A percentile compares a stretch with the other conserved stretches of the same genome.
Evolutionary conservation across 2,329 filamentous ascomycete genomes (phyloP).

Genomic region (Dothistroma pini): DNA sequence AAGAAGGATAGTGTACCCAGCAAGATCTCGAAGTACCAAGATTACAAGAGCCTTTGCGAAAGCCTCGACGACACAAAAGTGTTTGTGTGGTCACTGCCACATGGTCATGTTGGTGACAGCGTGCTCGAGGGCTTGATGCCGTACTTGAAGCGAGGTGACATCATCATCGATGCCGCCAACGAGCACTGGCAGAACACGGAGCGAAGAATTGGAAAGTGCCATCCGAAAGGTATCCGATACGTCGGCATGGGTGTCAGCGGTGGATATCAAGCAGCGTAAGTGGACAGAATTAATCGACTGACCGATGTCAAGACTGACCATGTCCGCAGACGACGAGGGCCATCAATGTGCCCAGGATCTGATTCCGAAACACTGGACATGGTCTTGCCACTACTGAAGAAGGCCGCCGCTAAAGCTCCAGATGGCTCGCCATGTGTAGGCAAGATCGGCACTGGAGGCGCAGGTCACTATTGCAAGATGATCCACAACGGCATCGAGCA

Average conservation of each 20-base stretch:
- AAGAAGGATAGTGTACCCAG: conserved; percentile 39
- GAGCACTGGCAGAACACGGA: conserved; percentile 65
- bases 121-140: conserved; percentile 48
- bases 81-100: conserved; percentile 35
- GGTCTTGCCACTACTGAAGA: conserved; percentile 59
- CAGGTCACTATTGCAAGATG: conserved; percentile 73
- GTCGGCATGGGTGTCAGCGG: conserved; percentile 66
- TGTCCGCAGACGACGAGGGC: conserved; percentile 49
- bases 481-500: conserved; percentile 72
- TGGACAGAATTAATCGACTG: neutral
- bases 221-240: conserved; percentile 58
- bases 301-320: neutral
- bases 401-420: conserved; percentile 60
- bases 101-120: conserved; percentile 44
- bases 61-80: conserved; percentile 42
- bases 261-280: conserved; percentile 61
- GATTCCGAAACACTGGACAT: conserved; percentile 55
- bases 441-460: conserved; percentile 58
- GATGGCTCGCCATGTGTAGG: conserved; percentile 59
- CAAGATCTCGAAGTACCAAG: conserved; percentile 40
- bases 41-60: conserved; percentile 51
- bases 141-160: conserved; percentile 57
- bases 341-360: conserved; percentile 65
- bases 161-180: conserved; percentile 67
- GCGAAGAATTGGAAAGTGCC: conserved; percentile 54